Evolutionary conservation across 257 asterid genomes (phyloP).

Genomic region (Pogostemon cablin): DNA sequence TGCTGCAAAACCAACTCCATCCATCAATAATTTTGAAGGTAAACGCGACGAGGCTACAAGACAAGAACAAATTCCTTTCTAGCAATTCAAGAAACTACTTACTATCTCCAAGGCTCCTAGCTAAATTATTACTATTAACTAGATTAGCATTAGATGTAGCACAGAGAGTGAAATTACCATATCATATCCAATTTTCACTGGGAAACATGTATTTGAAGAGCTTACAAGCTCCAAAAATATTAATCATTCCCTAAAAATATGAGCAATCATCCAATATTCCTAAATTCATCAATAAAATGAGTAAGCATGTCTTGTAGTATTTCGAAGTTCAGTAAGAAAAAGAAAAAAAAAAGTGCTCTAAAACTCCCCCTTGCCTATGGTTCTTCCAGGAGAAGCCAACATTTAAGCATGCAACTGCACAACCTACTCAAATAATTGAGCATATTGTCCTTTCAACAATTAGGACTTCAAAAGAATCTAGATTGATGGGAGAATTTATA

Average conservation of each 20-base stretch:
- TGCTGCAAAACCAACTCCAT: constrained; percentile 34
- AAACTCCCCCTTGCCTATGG: not conserved
- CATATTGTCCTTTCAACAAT: constrained; percentile 7
- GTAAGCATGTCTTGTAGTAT: not conserved
- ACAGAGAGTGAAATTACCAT: not conserved
- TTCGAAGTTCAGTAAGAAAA: not conserved
- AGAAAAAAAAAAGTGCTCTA: not conserved
- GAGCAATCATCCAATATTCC: constrained; percentile 12
- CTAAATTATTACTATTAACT: not conserved
- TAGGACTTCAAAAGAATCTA: constrained; percentile 10
- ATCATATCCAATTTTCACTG: constrained; percentile 4
- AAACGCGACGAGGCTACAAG: not conserved
- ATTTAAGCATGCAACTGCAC: not conserved
- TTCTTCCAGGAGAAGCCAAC: not conserved
- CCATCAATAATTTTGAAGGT: constrained; percentile 5
- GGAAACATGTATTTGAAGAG: constrained; percentile 7
- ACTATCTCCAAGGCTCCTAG: not conserved
- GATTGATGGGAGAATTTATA: not conserved
- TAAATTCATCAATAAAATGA: not conserved
- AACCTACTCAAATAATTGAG: constrained; percentile 8
- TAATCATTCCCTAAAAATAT: not conserved
- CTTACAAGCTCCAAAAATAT: constrained; percentile 9
- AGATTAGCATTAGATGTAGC: constrained; percentile 11
- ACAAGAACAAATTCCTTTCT: constrained; percentile 12
- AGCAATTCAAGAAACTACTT: not conserved